Percentiles rank a stretch among this genome's conserved stretches.
Evolutionary conservation across 176 grass and related monocot species (phyloP).

Genomic region (Pontederia paniculata): DNA sequence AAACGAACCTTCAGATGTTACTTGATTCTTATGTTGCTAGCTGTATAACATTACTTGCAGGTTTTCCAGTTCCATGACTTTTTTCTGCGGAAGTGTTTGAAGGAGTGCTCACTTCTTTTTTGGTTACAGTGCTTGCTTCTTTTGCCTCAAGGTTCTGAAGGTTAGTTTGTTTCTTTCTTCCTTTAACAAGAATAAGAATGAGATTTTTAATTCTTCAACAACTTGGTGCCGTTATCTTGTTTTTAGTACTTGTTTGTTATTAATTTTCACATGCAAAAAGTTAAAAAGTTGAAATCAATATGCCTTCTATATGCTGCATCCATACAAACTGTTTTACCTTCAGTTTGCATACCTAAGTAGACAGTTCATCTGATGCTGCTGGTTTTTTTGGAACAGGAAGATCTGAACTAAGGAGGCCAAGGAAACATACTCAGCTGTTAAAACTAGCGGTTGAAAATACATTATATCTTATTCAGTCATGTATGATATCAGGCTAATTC

Average conservation of each 20-base stretch:
- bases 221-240: not conserved
- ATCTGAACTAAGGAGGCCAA: constrained; percentile 34
- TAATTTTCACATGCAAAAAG: constrained; percentile 40
- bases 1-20: not conserved
- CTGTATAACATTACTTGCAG: constrained; percentile 35
- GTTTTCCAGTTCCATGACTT: constrained; percentile 93
- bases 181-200: not conserved
- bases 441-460: constrained; percentile 52
- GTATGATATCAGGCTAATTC: constrained; percentile 21
- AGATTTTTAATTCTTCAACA: constrained; percentile 22
- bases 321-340: constrained; percentile 76
- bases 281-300: constrained; percentile 74
- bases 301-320: constrained; percentile 80
- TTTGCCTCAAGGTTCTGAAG: constrained; percentile 74
- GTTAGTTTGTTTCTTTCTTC: constrained; percentile 22
- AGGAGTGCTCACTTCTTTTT: too few relatives aligned
- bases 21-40: not conserved
- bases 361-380: constrained; percentile 22
- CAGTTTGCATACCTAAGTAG: constrained; percentile 36
- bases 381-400: constrained; percentile 11
- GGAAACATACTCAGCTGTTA: constrained; percentile 37
- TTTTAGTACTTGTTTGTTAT: constrained; percentile 10
- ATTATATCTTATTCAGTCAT: constrained; percentile 63
- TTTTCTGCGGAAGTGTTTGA: constrained; percentile 89
- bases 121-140: constrained; percentile 95